Base-by-base conservation (phyloP, 2,329 filamentous ascomycete species). In the Pseudopyrenochaeta lycopersici region DNA sequence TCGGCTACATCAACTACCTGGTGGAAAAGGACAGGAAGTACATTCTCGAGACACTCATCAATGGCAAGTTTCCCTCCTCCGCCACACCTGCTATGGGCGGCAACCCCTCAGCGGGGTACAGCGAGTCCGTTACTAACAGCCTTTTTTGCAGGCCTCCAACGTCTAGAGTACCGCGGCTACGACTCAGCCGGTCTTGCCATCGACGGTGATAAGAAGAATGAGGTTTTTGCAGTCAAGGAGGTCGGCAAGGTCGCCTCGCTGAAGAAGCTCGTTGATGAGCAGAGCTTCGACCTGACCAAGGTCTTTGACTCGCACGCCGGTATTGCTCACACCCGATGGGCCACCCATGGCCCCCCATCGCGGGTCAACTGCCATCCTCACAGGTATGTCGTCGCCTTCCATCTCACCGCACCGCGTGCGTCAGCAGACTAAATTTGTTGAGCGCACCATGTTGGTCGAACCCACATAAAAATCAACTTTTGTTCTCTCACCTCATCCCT, bases 1-100 rank as follows among this genome's bases (percentile, higher is more conserved):
- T 98, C 83, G 94, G 94, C 73, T 98, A 98, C 85, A 91, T 98
- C 84, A 98, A 98, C 84, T 98, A 98, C 82, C 84, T 98, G 78
- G 92, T 98, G 77, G 95, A 98, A 86, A 97, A 96, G 87, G 94
- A 98, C 83, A 88, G 95, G 78, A 93, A 91, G 81, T 96, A 90
- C 82, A 96, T 98, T 78, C 85, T 98, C 76, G 89, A 97, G 77
- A 98, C 94, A 60, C 85, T 99, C 68, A 90, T 97, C 78, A 97
- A 98, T 83, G 94, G 92, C 92, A 80, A 79, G 88, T 81, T n/a
- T 29, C 35, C 17, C 39, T 52, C 44, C 23, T 32, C 36, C 50
- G 43, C 29, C 51, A 39, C 58, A 51, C 49, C 43, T 54, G 40
- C 46, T 35, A 12, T 31, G 39, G 21, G 38, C 46, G 31, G 39